Evolutionary conservation across 495 filamentous ascomycete species (phyloP), one percentile per base, ranked within the genome.

Genomic region (Penicillium subrubescens): DNA sequence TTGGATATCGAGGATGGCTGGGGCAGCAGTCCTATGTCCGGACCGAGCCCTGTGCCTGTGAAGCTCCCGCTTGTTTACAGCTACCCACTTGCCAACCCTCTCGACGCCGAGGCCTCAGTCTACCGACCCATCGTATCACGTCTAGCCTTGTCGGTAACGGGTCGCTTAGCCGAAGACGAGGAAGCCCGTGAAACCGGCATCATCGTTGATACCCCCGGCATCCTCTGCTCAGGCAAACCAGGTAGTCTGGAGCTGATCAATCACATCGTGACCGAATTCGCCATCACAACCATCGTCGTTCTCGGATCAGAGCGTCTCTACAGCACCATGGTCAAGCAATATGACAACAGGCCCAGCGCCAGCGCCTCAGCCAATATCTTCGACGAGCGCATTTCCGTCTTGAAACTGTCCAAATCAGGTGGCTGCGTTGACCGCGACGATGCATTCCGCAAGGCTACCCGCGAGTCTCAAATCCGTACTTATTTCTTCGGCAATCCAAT

Each of bases 21-120:
- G 86, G 96, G 96, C 41, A 92, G 83, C 71, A 93, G 90, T 71
- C 94, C 95, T 1, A 96, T 92, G 67, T 94, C 89, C 61, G 94
- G 94, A 3, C 93, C 96, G 8, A 95, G 89, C 64, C 84, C 87
- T 14, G 86, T 95, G 17, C 93, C 95, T 1, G 91, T 97, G 27
- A 98, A 97, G 79, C 78, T 95, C 67, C 96, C 96, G 21, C 76
- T 98, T 59, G 92, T 93, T n/a, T 97, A 97, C 69, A 91, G 91
- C 68, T 93, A 92, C 76, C 93, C 93, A 11, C 80, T 91, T 59
- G 81, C 86, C 44, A 89, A 81, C 63, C 87, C 92, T 4, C 68
- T 81, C 12, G 90, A 95, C 63, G 90, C 92, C 8, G 90, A 94
- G 57, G 80, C 84, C 31, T 82, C 81, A 46, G 72, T 94, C 14